These are phyloP conservation scores for Pontederia paniculata DNA, from an alignment of 176 grass and related monocot species.

Conservation along the genomic window DNA sequence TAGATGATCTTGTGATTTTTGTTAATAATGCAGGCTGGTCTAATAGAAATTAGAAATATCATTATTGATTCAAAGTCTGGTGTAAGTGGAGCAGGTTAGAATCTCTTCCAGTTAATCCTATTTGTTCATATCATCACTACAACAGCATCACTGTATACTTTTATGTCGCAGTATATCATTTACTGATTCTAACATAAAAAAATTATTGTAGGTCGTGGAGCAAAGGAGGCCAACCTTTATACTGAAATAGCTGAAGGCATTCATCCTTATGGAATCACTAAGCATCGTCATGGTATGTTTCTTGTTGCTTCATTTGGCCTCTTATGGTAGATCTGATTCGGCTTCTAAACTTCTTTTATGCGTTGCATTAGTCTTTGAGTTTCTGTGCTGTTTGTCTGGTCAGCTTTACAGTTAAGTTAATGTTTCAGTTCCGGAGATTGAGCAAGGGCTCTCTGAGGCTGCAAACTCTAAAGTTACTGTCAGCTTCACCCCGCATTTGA, in stretches of 20 bases:
- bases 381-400: not conserved
- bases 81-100: conserved; percentile 80
- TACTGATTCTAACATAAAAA: not conserved
- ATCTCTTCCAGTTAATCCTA: not conserved
- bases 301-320: not conserved
- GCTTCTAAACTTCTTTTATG: conserved; percentile 15
- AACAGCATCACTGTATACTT: not conserved
- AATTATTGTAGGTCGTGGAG: conserved; percentile 71
- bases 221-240: conserved; percentile 98
- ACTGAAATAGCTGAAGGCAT: conserved; percentile 94
- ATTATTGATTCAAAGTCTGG: conserved; percentile 98
- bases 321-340: conserved; percentile 5
- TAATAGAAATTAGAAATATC: conserved; percentile 75
- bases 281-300: conserved; percentile 71
- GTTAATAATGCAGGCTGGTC: conserved; percentile 39
- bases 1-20: not conserved
- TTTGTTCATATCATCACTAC: not conserved
- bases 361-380: conserved; percentile 18
- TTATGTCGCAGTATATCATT: not conserved
- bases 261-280: conserved; percentile 87
- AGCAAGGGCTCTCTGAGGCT: conserved; percentile 80
- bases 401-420: not conserved
- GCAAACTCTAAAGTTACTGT: conserved; percentile 82
- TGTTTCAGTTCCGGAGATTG: conserved; percentile 81
- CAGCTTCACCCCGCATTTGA: conserved; percentile 94